Evolutionary conservation across 768 basidiomycete species (phyloP).

Genomic region (Mycena vulgaris): DNA sequence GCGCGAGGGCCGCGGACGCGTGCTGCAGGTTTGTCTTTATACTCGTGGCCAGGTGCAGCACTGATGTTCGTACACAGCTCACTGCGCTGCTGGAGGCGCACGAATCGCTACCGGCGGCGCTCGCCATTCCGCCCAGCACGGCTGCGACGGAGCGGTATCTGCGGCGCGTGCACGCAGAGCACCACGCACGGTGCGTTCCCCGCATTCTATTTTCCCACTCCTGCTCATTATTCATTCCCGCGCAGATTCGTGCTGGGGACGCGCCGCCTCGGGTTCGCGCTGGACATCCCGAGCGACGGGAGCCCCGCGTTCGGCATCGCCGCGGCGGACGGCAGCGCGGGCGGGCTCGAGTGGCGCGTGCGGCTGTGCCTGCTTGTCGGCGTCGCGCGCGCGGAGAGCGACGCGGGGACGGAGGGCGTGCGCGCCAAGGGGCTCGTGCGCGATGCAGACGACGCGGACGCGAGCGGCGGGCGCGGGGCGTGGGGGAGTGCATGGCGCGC

Average conservation of each 20-base stretch:
- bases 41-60: too few species aligned
- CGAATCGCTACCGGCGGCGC: constrained; percentile 81
- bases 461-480: constrained; percentile 59
- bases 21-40: constrained; percentile 78
- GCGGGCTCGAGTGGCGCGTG: constrained; percentile 94
- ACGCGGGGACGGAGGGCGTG: constrained; percentile 65
- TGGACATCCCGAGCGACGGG: constrained; percentile 94
- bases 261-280: constrained; percentile 85
- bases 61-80: constrained; percentile 62
- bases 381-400: constrained; percentile 66
- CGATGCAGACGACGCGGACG: constrained; percentile 58
- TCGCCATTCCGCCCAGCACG: constrained; percentile 61
- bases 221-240: neutral
- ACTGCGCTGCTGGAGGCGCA: constrained; percentile 93
- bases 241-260: constrained; percentile 72
- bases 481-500: constrained; percentile 83
- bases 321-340: constrained; percentile 63
- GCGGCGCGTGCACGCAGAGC: constrained; percentile 87
- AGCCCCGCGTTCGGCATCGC: constrained; percentile 87
- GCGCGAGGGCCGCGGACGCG: constrained; percentile 75
- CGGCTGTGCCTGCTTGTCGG: constrained; percentile 89
- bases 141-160: constrained; percentile 60
- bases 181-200: constrained; percentile 69
- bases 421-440: constrained; percentile 66
- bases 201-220: neutral